Evolutionary conservation across 2,329 filamentous ascomycete species (phyloP), one percentile per base, ranked within the genome.

Genomic region (Myrmaecium sp.): DNA sequence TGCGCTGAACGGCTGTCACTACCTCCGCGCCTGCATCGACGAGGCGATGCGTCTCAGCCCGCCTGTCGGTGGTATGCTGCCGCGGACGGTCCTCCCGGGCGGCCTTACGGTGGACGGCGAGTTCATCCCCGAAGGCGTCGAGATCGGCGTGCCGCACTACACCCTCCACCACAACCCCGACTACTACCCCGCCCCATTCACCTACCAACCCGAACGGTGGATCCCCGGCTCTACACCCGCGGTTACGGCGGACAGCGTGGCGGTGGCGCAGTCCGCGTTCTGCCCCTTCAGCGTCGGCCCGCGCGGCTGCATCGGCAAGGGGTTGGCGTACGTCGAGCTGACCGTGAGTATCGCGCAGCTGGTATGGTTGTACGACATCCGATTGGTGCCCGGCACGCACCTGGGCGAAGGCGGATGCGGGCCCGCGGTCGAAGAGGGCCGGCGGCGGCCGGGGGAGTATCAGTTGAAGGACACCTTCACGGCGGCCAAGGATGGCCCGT

Each of bases 391-490:
- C 3, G 47, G 48, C 6, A 46, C 43, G 16, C 42, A 30, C 0
- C 23, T 51, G 25, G 48, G 47, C 16, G 46, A 38, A 12, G 48
- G 47, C 8, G 36, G 33, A n/a, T n/a, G n/a, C n/a, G n/a, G n/a
- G 10, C 37, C 36, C 12, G 44, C 46, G 32, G 26, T 48, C 13
- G 48, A 49, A 27, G 35, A 36, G 22, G 47, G 47, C 4, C 42
- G 48, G 30, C 41, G 37, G 21, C 42, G 45, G 30, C 24, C 33
- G 17, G 42, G 31, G 2, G 77, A 82, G 57, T 79, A 73, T 47
- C 75, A 80, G 55, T 54, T 81, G 30, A 52, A 64, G 27, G 77
- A 83, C 44, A 74, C 68, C 11, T 82, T 83, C 49, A 79, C 76
- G 17, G 77, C 73, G 39, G 57, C 66, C 39, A 83, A 81, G 55